Evolutionary conservation across 208 protist genomes (phyloP).

Genomic region (Trypanosoma melophagium): DNA sequence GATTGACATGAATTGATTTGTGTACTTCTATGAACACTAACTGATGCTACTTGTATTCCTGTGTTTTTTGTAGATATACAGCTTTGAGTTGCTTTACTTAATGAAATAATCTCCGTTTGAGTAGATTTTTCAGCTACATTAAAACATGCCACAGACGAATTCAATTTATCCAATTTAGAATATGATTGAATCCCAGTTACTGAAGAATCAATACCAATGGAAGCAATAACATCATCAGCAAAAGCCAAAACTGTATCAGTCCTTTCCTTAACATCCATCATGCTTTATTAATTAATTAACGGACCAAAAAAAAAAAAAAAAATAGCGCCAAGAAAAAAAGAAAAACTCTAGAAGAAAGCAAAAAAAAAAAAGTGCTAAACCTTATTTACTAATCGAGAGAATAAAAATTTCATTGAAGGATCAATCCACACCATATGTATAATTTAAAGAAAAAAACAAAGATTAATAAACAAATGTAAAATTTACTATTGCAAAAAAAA

Average conservation of each 20-base stretch:
- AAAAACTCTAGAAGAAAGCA: conserved; percentile 2
- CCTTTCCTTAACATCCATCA: conserved; percentile 17
- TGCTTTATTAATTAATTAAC: background rate
- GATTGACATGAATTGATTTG: conserved; percentile 5
- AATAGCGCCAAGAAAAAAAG: conserved; percentile 11
- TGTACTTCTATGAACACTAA: background rate
- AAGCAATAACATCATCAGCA: conserved; percentile 29
- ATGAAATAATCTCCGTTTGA: conserved; percentile 17
- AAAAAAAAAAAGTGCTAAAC: conserved; percentile 4
- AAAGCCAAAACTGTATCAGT: conserved; percentile 26
- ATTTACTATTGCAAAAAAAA: conserved; percentile 2
- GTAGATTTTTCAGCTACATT: conserved; percentile 10
- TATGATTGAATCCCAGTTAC: background rate
- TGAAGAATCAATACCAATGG: background rate
- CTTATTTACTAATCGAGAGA: background rate
- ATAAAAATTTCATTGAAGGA: no score
- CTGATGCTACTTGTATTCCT: conserved; percentile 6
- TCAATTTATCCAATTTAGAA: background rate
- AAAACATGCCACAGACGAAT: background rate
- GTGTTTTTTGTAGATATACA: background rate
- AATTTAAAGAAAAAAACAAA: conserved; percentile 19
- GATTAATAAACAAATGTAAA: conserved; percentile 20
- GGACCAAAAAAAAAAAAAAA: background rate
- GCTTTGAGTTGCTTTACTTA: conserved; percentile 10
- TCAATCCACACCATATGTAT: no score